Conservation (phyloP, 306 rosid genomes). For the Prunus armeniaca region DNA sequence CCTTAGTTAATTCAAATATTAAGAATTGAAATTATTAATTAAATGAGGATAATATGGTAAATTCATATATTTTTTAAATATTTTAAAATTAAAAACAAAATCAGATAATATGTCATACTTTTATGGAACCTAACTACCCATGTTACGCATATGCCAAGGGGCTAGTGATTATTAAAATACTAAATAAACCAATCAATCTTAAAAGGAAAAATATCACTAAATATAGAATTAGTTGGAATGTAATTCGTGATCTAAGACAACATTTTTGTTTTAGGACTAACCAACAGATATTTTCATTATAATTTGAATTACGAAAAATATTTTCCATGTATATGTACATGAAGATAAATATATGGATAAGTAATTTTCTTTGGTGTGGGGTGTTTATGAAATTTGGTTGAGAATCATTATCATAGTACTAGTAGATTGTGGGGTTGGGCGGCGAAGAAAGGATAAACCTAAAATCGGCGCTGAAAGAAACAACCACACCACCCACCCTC, state of each 20-base stretch:
- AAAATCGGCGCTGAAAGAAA: slow-evolving; percentile 9
- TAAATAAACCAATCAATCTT: background rate
- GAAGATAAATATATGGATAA: background rate
- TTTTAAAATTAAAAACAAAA: too few relatives aligned
- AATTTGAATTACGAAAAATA: background rate
- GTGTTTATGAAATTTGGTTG: background rate
- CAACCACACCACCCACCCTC: background rate
- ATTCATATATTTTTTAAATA: too few relatives aligned
- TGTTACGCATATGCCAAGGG: too few relatives aligned
- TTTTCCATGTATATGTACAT: background rate
- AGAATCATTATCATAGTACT: background rate
- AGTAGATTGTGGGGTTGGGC: slow-evolving; percentile 3
- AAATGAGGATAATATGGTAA: too few relatives aligned
- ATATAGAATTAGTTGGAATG: background rate
- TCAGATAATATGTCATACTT: too few relatives aligned
- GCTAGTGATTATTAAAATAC: background rate
- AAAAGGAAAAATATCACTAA: background rate
- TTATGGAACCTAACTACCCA: too few relatives aligned
- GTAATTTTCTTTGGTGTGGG: background rate
- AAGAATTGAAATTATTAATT: too few relatives aligned
- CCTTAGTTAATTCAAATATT: too few relatives aligned
- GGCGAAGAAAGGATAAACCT: background rate
- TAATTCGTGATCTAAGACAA: too few relatives aligned
- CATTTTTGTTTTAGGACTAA: too few relatives aligned
- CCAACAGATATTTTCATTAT: too few relatives aligned